These are phyloP conservation scores for Apium graveolens DNA, from an alignment of 129 eudicot genomes.

Conservation along the genomic window DNA sequence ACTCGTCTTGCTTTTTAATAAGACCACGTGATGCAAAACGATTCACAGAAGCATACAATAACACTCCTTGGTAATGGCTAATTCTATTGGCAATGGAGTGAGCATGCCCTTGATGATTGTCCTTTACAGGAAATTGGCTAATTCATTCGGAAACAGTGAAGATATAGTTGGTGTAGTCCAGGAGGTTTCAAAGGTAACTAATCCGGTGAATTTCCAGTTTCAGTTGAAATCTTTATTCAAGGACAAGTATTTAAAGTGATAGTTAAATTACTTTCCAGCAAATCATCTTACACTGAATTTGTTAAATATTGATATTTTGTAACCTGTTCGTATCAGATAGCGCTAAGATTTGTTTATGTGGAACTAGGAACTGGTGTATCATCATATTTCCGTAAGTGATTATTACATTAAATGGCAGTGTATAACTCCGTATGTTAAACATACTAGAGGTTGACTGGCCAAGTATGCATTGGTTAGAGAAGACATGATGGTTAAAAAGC, in stretches of 20 bases:
- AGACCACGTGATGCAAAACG: background rate
- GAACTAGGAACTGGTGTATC: conserved; percentile 68
- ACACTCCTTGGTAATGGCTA: too few relatives aligned
- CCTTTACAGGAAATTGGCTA: conserved; percentile 52
- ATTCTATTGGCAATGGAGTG: conserved; percentile 68
- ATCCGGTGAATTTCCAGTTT: background rate
- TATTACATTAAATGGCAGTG: background rate
- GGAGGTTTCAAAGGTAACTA: conserved; percentile 60
- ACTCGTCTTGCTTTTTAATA: background rate
- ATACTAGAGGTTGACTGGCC: too few relatives aligned
- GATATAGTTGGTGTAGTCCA: conserved; percentile 28
- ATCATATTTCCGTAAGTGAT: conserved; percentile 73
- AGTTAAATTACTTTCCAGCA: background rate
- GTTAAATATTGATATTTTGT: too few relatives aligned
- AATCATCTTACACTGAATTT: too few relatives aligned
- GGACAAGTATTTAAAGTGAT: background rate
- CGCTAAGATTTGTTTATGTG: conserved; percentile 61
- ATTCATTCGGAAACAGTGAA: conserved; percentile 66
- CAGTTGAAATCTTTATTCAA: background rate
- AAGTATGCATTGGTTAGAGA: too few relatives aligned
- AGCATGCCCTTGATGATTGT: conserved; percentile 70
- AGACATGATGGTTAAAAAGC: too few relatives aligned
- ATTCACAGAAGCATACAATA: background rate
- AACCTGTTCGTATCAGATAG: conserved; percentile 30
- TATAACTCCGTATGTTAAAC: background rate